Evolutionary conservation across 306 rosid species (phyloP), one percentile per base, ranked within the genome.

Genomic region (Aeschynomene evenia): DNA sequence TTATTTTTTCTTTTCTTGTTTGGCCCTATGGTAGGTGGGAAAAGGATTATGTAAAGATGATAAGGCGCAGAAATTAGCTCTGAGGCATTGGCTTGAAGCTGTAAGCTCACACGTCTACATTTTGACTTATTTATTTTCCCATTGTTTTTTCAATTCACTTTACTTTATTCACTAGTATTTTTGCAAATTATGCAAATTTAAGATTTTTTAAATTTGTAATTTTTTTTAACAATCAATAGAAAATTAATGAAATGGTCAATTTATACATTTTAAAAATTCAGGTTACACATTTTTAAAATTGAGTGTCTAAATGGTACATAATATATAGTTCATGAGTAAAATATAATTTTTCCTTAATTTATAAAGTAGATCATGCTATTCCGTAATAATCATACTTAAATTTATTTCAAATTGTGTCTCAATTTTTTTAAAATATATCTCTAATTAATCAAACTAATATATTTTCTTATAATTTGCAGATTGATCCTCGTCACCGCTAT

Each of bases 1-100:
- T n/a, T n/a, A n/a, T n/a, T n/a, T n/a, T n/a, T n/a, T n/a, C n/a
- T n/a, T 15, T 10, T 14, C 23, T 40, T 53, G 1, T 14, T 48
- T 46, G 24, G 29, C 19, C 66, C 37, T 57, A n/a, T 72, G 79
- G 77, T 60, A 92, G 98, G 96, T 93, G 42, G 98, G 98, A 56
- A 93, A 93, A 61, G 98, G 98, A 10, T 80, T 90, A 76, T 90
- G 84, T 49, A 88, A 93, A 84, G 80, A 85, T 83, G 91, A 83
- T 48, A 93, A 83, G 63, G 98, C 93, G 16, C 91, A 86, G 68
- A 82, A 86, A 51, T 83, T 93, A 69, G 91, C 93, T 36, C 79
- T 86, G 36, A 75, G 85, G 51, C 98, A 93, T 70, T 93, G 96
- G 96, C 96, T 93, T 71, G 96, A 93, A 79, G 96, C 95, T 72